phyloP scores from a whole-genome alignment of 2,329 filamentous ascomycete species.

The Chalaropsis ovoidea region DNA sequence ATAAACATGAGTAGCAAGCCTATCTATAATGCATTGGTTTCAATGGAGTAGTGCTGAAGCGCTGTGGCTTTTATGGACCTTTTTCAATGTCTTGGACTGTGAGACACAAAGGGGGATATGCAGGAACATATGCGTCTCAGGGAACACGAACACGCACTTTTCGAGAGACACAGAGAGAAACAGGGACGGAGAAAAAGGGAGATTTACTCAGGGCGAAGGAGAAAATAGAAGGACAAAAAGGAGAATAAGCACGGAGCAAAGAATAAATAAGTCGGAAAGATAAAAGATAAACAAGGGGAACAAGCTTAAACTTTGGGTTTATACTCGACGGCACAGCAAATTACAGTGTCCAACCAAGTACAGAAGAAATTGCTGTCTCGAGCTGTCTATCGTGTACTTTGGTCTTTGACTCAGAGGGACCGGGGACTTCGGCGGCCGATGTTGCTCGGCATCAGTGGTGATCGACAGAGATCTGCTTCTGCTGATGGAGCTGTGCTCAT shows the following conservation, averaged over 20 bases:
- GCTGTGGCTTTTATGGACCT: background rate
- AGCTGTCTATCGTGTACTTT: background rate
- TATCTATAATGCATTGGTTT: background rate
- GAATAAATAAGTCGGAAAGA: background rate
- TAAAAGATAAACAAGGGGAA: background rate
- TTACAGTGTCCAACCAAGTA: background rate
- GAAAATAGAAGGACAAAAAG: background rate
- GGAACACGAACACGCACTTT: constrained; percentile 1
- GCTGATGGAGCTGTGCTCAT: background rate
- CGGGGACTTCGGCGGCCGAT: background rate
- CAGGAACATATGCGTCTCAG: constrained; percentile 13
- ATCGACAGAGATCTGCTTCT: background rate
- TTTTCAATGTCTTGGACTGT: background rate
- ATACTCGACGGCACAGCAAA: background rate
- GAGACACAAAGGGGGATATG: constrained; percentile 10
- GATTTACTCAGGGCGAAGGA: background rate
- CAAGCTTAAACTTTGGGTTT: background rate
- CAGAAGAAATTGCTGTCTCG: constrained; percentile 5
- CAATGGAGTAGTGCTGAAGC: background rate
- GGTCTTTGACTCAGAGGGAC: background rate
- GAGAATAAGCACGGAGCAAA: background rate
- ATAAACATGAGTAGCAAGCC: background rate
- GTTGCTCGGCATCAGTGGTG: background rate
- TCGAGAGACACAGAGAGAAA: background rate
- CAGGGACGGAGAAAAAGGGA: background rate